These are phyloP conservation scores for Pseudogymnoascus sp. DNA, from an alignment of 2,329 filamentous ascomycete genomes.

Conservation along the genomic window DNA sequence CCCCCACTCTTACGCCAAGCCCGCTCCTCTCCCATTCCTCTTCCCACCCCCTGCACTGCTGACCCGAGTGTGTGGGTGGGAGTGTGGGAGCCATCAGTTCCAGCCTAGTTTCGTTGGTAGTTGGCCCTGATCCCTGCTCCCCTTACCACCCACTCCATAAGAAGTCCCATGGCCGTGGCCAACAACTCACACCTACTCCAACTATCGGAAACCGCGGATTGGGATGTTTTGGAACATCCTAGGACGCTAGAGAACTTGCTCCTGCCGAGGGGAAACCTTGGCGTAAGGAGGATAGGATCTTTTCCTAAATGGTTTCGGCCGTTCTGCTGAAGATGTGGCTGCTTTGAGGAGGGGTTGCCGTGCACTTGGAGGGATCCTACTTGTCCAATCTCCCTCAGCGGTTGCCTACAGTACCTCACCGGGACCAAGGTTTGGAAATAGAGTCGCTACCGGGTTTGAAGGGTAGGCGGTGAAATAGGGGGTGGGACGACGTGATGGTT, in stretches of 20 bases:
- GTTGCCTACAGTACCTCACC: not conserved
- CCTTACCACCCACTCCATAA: not conserved
- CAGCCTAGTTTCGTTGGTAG: not conserved
- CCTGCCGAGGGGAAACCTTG: not conserved
- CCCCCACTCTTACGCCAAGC: slow-evolving; percentile 1
- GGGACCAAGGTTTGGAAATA: not conserved
- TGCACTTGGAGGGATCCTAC: not conserved
- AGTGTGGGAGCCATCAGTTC: not conserved
- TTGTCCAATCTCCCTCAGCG: not conserved
- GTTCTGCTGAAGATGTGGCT: not conserved
- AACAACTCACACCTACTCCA: not conserved
- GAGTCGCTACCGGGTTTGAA: not conserved
- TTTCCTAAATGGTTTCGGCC: not conserved
- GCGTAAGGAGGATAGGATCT: not conserved
- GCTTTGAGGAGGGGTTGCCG: not conserved
- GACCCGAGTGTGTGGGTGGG: slow-evolving; percentile 4
- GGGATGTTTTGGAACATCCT: not conserved
- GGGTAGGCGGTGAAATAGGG: not conserved
- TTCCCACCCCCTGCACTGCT: not conserved
- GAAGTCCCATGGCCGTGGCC: not conserved
- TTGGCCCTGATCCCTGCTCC: not conserved
- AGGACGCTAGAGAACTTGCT: not conserved
- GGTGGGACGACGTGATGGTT: not conserved
- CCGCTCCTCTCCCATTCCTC: not conserved
- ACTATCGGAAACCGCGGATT: not conserved